Evolutionary conservation across 768 basidiomycete genomes (phyloP), one percentile per base, ranked within the genome.

Genomic region (Termitomyces sp.): DNA sequence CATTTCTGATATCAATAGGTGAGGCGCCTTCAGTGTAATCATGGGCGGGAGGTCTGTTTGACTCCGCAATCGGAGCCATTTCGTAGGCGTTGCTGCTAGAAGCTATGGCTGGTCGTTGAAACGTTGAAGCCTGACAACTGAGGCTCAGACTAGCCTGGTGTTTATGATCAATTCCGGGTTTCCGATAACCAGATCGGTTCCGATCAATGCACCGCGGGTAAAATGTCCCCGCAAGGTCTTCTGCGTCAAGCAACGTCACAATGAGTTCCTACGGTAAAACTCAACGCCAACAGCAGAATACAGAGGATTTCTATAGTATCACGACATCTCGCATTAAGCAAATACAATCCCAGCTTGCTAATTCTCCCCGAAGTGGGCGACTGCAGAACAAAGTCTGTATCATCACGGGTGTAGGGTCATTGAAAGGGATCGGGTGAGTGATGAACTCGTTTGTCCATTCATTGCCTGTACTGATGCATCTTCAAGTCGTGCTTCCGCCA

Each of bases 11-110:
- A 62, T 93, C 93, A 35, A 85, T 77, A 7, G 85, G 79, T 12
- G 90, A 88, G 38, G 93, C 93, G 44, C 92, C 92, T 67, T 95
- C 93, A 1, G 93, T 94, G 71, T 95, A 95, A 76, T 95, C 93
- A 59, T 82, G 68, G 4, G 36, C 55, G 20, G 66, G 48, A 28
- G 59, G 62, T 36, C 56, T 58, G 49, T 78, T 75, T 53, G 78
- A 69, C 61, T 75, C 73, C 58, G 75, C 72, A 39, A 77, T 65
- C 48, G 77, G 70, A 55, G 74, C 61, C 81, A 83, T 81, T 66
- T 81, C 79, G 61, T 75, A 75, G 42, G 65, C 54, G 61, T 75
- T 68, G 55, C 63, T 65, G 33, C 50, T 52, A 32, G 65, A 66
- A 62, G 54, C 61, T 66, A 67, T 67, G 40, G 56, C 49, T 35